Percentiles rank a stretch among this genome's conserved stretches.
These are phyloP conservation scores for Pyricularia sp. DNA, from an alignment of 2,329 filamentous ascomycete species.

Conservation along the genomic window DNA sequence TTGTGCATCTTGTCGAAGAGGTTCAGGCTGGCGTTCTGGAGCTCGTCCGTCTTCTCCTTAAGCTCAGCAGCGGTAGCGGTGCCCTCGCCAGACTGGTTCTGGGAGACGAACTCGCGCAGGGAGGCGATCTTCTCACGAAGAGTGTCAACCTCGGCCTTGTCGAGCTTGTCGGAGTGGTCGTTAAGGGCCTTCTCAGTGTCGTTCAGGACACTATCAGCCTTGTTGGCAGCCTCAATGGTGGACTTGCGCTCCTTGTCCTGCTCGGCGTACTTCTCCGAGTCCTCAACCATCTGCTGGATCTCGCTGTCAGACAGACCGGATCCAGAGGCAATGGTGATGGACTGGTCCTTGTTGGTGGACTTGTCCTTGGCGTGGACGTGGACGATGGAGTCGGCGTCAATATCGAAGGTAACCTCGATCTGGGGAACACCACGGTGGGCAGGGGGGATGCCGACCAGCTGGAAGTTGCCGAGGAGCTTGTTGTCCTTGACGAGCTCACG, in stretches of 20 bases:
- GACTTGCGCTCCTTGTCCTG: conserved; percentile 94
- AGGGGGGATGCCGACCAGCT: conserved; percentile 93
- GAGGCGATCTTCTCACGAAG: conserved; percentile 88
- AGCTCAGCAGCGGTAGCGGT: conserved; percentile 80
- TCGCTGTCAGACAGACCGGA: conserved; percentile 91
- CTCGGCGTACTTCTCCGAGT: conserved; percentile 94
- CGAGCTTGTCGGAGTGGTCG: conserved; percentile 90
- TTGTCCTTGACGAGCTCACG: conserved; percentile 98
- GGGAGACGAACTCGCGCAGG: conserved; percentile 83
- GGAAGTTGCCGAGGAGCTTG: conserved; percentile 98
- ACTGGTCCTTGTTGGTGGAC: conserved; percentile 99
- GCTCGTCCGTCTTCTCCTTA: conserved; percentile 97
- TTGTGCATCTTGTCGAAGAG: conserved; percentile 99
- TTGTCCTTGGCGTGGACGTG: conserved; percentile 98
- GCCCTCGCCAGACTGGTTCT: conserved; percentile 90
- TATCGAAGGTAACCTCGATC: conserved; percentile 97
- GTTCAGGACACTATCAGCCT: conserved; percentile 89
- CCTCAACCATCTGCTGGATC: conserved; percentile 95
- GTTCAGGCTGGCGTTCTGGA: conserved; percentile 90
- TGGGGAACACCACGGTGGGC: conserved; percentile 95
- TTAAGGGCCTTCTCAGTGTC: conserved; percentile 98
- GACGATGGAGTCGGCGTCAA: conserved; percentile 95
- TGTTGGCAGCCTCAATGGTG: conserved; percentile 94
- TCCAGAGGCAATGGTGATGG: conserved; percentile 95
- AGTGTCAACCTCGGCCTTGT: conserved; percentile 88